A percentile compares a stretch with the other conserved stretches of the same genome.
phyloP scores from a whole-genome alignment of 176 grass and related monocot species.

The Ensete ventricosum region DNA sequence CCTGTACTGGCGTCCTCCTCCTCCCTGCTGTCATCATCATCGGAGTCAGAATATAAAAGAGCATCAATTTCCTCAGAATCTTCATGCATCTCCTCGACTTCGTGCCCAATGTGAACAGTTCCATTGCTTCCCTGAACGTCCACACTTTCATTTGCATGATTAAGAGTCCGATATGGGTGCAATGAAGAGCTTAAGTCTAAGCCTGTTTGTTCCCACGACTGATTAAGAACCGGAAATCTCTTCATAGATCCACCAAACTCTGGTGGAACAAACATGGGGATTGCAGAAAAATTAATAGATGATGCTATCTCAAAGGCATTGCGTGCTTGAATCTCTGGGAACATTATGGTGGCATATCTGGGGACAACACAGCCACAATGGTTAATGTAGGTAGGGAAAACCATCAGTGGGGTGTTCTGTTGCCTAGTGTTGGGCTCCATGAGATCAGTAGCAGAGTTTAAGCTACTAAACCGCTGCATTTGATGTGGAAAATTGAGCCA shows the following conservation, averaged over 20 bases:
- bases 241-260: constrained; percentile 9
- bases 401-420: constrained; percentile 24
- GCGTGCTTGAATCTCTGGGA: constrained; percentile 17
- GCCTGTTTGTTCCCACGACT: constrained; percentile 24
- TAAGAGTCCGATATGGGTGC: constrained; percentile 6
- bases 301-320: constrained; percentile 8
- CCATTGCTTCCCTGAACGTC: constrained; percentile 60
- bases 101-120: constrained; percentile 46
- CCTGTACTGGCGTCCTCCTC: constrained; percentile 21
- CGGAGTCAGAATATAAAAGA: constrained; percentile 67
- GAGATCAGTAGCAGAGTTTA: constrained; percentile 22
- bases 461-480: constrained; percentile 32
- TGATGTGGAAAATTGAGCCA: constrained; percentile 32
- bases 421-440: constrained; percentile 23
- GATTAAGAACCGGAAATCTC: constrained; percentile 28
- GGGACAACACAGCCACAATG: constrained; percentile 23
- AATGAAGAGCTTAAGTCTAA: neutral
- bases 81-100: constrained; percentile 56
- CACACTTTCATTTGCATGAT: constrained; percentile 27
- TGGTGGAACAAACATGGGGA: constrained; percentile 4
- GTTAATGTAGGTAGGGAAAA: constrained; percentile 31
- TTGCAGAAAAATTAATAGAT: constrained; percentile 7
- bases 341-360: constrained; percentile 13
- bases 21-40: constrained; percentile 25
- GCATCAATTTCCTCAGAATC: constrained; percentile 77